phyloP scores from a whole-genome alignment of 2,329 filamentous ascomycete species.

The Colletotrichum sojae region DNA sequence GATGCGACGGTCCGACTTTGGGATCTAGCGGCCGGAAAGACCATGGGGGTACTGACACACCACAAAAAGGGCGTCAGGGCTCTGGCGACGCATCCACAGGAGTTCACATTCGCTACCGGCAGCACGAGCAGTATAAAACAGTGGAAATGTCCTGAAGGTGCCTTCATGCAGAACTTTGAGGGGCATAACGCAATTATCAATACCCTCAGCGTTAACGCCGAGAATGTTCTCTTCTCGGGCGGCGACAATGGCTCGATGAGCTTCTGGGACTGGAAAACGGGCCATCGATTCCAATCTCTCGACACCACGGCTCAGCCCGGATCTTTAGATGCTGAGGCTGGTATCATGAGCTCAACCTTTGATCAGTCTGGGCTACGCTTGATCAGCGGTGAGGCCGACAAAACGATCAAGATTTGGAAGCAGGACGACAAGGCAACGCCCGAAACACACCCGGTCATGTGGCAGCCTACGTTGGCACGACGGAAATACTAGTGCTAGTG shows the following conservation, averaged over 20 bases:
- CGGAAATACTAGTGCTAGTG: conserved; percentile 72
- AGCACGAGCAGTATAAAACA: conserved; percentile 97
- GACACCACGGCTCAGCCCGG: conserved; percentile 96
- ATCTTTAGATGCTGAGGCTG: conserved; percentile 92
- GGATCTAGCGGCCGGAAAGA: conserved; percentile 96
- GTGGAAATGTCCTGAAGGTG: conserved; percentile 98
- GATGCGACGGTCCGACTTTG: conserved; percentile 93
- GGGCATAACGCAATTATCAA: conserved; percentile 98
- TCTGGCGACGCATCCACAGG: conserved; percentile 86
- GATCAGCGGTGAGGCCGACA: conserved; percentile 96
- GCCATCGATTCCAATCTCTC: conserved; percentile 89
- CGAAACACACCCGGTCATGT: conserved; percentile 91
- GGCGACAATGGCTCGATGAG: conserved; percentile 95
- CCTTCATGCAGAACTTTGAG: conserved; percentile 99
- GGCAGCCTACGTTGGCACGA: conserved; percentile 85
- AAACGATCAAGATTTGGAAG: conserved; percentile 99
- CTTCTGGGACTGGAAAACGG: conserved; percentile 99
- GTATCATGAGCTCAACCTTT: conserved; percentile 94
- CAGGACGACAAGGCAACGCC: conserved; percentile 91
- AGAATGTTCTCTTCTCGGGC: conserved; percentile 95
- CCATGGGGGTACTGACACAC: conserved; percentile 95
- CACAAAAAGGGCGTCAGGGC: conserved; percentile 97
- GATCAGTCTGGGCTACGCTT: conserved; percentile 90
- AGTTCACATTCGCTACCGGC: conserved; percentile 96
- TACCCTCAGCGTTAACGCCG: conserved; percentile 90